A percentile compares a stretch with the other conserved stretches of the same genome.
Evolutionary conservation across 805 yeast genomes (phyloP).

Genomic region (Candida koratica): DNA sequence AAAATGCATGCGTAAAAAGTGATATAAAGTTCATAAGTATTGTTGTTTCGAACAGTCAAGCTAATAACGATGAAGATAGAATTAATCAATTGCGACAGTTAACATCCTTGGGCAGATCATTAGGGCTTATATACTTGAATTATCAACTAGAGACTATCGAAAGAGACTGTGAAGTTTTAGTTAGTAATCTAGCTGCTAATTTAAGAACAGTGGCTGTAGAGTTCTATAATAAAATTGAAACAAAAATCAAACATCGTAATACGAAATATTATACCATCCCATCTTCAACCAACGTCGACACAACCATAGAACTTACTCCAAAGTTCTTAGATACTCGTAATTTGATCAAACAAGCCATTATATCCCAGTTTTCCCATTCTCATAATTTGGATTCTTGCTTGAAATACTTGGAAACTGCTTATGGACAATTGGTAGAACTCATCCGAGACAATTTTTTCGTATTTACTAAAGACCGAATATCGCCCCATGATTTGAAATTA

Average conservation of each 20-base stretch:
- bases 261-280: slow-evolving; percentile 38
- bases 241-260: slow-evolving; percentile 29
- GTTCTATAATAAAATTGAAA: slow-evolving; percentile 32
- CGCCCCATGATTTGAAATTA: slow-evolving; percentile 28
- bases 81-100: slow-evolving; percentile 23
- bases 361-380: slow-evolving; percentile 30
- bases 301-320: slow-evolving; percentile 32
- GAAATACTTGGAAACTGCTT: slow-evolving; percentile 29
- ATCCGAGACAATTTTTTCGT: slow-evolving; percentile 14
- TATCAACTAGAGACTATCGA: slow-evolving; percentile 12
- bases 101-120: slow-evolving; percentile 28
- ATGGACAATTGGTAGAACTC: slow-evolving; percentile 28
- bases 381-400: slow-evolving; percentile 31
- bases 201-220: slow-evolving; percentile 27
- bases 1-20: slow-evolving; percentile 11
- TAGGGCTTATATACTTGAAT: slow-evolving; percentile 28
- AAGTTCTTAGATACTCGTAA: slow-evolving; percentile 36
- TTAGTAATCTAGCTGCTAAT: slow-evolving; percentile 27
- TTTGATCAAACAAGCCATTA: slow-evolving; percentile 32
- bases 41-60: slow-evolving; percentile 18
- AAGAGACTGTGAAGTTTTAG: slow-evolving; percentile 30
- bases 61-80: slow-evolving; percentile 19
- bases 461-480: slow-evolving; percentile 13
- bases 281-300: slow-evolving; percentile 21
- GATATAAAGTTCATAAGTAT: slow-evolving; percentile 23